These are phyloP conservation scores for Citrus trifoliata DNA, from an alignment of 345 rosid genomes.

Conservation along the genomic window DNA sequence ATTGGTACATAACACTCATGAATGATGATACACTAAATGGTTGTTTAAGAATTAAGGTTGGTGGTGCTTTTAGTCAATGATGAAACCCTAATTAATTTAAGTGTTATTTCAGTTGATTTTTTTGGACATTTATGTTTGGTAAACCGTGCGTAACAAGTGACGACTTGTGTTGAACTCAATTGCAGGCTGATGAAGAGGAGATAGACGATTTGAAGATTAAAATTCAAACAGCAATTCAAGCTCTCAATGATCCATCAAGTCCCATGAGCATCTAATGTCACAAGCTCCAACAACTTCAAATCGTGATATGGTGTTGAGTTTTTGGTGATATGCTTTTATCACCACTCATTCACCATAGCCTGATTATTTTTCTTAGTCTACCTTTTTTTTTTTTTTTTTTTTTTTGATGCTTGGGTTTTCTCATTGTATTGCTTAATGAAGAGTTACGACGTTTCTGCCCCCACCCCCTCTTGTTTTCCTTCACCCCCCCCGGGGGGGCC, in stretches of 20 bases:
- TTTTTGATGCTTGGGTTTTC: neutral
- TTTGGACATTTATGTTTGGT: neutral
- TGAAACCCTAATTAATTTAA: too few species aligned
- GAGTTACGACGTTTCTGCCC: neutral
- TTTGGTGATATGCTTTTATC: neutral
- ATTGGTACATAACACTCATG: too few species aligned
- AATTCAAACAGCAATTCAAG: slow-evolving; percentile 55
- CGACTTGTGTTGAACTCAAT: neutral
- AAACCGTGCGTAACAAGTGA: neutral
- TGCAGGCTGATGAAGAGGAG: slow-evolving; percentile 64
- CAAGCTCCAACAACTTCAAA: neutral
- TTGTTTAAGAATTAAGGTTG: too few species aligned
- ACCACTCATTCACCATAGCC: too few species aligned
- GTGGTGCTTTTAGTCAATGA: too few species aligned
- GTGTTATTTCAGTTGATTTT: too few species aligned
- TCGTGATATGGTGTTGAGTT: neutral
- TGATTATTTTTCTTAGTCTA: neutral
- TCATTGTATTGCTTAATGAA: neutral
- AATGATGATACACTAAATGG: too few species aligned
- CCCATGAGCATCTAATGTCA: slow-evolving; percentile 49
- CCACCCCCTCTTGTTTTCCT: too few species aligned
- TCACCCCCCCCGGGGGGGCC: too few species aligned
- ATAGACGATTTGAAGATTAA: slow-evolving; percentile 37
- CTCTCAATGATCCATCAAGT: slow-evolving; percentile 52
- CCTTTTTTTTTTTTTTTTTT: neutral